Evolutionary conservation across 2,329 filamentous ascomycete species (phyloP), one percentile per base, ranked within the genome.

Genomic region (Colletotrichum echinochloae): DNA sequence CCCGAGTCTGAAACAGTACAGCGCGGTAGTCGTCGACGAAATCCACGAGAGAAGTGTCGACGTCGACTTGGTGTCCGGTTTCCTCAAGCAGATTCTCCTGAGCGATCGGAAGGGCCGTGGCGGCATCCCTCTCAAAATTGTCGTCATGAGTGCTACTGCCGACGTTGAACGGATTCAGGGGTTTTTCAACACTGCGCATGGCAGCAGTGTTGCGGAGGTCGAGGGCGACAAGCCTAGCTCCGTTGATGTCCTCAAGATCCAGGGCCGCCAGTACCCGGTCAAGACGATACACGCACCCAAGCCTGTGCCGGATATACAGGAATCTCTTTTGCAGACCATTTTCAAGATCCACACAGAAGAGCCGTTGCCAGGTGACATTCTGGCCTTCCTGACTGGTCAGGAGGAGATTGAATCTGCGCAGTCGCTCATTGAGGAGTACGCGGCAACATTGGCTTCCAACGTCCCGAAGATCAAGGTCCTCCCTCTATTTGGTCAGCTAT

Each of bases 121-220:
- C 9, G 92, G 92, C 6, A 83, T 92, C 37, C 91, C 92, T 1
- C 83, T 99, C 66, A 98, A 97, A 79, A 90, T 98, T 4, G 89
- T 97, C 41, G 89, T 98, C 77, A 99, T 99, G 96, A 98, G 95
- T 86, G 96, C 96, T 60, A 99, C 96, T 8, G 94, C 94, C 46
- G 94, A 98, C 79, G 90, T 97, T 68, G 91, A 95, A 71, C 89
- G 88, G 66, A 89, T 98, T 39, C 86, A 89, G 52, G 83, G 84
- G 0, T 98, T 97, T 79, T 98, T 98, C 82, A 26, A 73, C 30
- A 28, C 30, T 11, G 75, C 76, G 6, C n/a, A 14, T 1, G 44
- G 51, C 2, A 18, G 55, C 3, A 48, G 26, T 0, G 18, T n/a
- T 20, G 37, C 55, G 14, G 64, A 61, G 0, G n/a, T 41, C 0